Evolutionary conservation across 2,329 filamentous ascomycete species (phyloP).

Genomic region (Aspergillus proliferans): DNA sequence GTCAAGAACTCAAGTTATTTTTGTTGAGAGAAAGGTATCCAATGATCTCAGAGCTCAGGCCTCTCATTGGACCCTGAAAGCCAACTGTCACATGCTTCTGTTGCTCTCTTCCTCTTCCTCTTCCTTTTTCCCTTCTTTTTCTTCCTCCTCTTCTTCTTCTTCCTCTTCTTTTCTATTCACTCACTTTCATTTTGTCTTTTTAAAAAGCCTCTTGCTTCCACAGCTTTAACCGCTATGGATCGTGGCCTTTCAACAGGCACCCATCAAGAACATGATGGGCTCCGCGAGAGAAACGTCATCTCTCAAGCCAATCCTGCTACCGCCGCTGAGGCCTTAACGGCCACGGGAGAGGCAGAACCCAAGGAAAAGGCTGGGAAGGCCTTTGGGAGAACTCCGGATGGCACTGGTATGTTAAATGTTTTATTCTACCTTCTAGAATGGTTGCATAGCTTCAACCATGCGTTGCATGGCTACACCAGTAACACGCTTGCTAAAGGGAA

Average conservation of each 20-base stretch:
- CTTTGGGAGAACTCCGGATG: conserved; percentile 83
- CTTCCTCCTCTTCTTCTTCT: background rate
- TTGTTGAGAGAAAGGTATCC: background rate
- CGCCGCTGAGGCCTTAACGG: conserved; percentile 40
- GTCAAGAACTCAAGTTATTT: background rate
- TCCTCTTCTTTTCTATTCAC: background rate
- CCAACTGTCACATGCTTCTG: conserved; percentile 20
- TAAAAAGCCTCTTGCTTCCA: conserved; percentile 1
- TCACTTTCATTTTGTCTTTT: background rate
- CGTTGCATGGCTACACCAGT: background rate
- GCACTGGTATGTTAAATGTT: conserved; percentile 62
- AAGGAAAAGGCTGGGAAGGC: conserved; percentile 61
- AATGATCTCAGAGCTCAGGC: background rate
- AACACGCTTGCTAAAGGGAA: background rate
- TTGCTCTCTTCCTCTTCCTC: conserved; percentile 11
- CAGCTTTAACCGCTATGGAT: conserved; percentile 26
- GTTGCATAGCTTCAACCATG: conserved; percentile 2
- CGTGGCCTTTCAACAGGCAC: conserved; percentile 33
- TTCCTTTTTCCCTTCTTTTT: background rate
- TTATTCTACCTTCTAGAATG: conserved; percentile 3
- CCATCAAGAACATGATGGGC: conserved; percentile 32
- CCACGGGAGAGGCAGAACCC: conserved; percentile 34
- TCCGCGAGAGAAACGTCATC: conserved; percentile 44
- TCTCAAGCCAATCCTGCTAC: conserved; percentile 38
- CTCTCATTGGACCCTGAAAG: background rate